Evolutionary conservation across 305 asterid genomes (phyloP).

Genomic region (Rubia tinctorum): DNA sequence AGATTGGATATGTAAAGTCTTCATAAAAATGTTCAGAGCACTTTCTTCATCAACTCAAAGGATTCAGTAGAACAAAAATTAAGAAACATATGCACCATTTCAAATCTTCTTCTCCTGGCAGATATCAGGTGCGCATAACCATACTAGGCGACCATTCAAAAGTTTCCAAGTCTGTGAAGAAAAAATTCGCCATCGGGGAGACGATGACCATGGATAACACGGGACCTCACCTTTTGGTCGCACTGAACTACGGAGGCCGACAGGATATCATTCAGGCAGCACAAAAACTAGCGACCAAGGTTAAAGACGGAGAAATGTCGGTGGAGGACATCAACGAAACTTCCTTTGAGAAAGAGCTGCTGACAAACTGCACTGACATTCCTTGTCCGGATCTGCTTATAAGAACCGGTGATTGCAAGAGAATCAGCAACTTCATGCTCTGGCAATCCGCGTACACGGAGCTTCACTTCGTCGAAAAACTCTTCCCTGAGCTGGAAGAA

Average conservation of each 20-base stretch:
- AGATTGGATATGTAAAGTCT: too few species aligned
- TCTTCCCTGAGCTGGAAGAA: conserved; percentile 5
- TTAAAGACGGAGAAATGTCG: conserved; percentile 35
- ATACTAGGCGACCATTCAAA: background rate
- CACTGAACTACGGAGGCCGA: conserved; percentile 56
- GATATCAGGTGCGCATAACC: background rate
- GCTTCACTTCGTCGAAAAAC: conserved; percentile 1
- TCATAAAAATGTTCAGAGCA: background rate
- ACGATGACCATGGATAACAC: conserved; percentile 26
- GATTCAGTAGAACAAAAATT: too few species aligned
- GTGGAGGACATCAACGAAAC: conserved; percentile 12
- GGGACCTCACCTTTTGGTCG: conserved; percentile 47
- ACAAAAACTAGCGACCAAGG: conserved; percentile 44
- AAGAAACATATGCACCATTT: background rate
- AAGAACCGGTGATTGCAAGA: conserved; percentile 12
- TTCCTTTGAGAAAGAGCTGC: background rate
- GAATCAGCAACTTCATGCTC: conserved; percentile 19
- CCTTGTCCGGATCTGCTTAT: conserved; percentile 15
- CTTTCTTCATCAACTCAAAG: background rate
- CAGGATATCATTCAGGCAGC: conserved; percentile 57
- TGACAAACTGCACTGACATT: background rate
- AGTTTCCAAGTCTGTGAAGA: background rate
- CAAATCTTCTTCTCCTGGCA: background rate
- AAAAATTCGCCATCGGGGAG: background rate
- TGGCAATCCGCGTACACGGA: conserved; percentile 23